Conservation (phyloP, 73 alveolate species). For the Loxodes magnus region DNA sequence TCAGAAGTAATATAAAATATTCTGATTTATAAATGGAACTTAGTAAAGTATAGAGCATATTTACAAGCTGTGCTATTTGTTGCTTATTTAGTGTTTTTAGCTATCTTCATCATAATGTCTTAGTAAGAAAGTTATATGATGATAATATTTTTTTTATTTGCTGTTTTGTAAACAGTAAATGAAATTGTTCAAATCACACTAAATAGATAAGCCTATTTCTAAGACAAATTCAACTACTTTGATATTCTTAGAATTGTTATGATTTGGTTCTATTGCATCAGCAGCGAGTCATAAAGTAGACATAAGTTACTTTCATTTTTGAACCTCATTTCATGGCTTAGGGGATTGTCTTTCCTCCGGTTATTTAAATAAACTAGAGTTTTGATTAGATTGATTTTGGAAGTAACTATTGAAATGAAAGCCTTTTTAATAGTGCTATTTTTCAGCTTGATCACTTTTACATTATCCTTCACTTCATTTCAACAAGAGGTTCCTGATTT, state of each 20-base stretch:
- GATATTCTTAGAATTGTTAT: neutral
- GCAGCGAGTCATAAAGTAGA: neutral
- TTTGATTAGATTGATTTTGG: neutral
- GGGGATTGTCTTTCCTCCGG: slow-evolving; percentile 6
- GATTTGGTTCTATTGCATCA: neutral
- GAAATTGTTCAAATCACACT: neutral
- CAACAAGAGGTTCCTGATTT: neutral
- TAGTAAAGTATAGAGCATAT: neutral
- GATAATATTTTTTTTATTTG: neutral
- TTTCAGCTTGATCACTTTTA: neutral
- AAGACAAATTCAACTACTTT: slow-evolving; percentile 4
- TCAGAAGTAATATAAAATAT: neutral
- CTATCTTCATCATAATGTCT: neutral
- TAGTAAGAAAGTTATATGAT: neutral
- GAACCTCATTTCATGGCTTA: neutral
- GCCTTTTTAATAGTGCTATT: slow-evolving; percentile 1
- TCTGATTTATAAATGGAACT: neutral
- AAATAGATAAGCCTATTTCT: neutral
- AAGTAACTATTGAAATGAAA: slow-evolving; percentile 1
- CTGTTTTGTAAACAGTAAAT: neutral
- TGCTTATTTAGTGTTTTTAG: neutral
- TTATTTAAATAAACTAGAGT: neutral
- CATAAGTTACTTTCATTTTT: neutral
- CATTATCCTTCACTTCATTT: neutral
- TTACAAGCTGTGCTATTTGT: neutral